A percentile compares a stretch with the other conserved stretches of the same genome.
phyloP scores from a whole-genome alignment of 2,329 filamentous ascomycete genomes.

The Fusarium sp. region DNA sequence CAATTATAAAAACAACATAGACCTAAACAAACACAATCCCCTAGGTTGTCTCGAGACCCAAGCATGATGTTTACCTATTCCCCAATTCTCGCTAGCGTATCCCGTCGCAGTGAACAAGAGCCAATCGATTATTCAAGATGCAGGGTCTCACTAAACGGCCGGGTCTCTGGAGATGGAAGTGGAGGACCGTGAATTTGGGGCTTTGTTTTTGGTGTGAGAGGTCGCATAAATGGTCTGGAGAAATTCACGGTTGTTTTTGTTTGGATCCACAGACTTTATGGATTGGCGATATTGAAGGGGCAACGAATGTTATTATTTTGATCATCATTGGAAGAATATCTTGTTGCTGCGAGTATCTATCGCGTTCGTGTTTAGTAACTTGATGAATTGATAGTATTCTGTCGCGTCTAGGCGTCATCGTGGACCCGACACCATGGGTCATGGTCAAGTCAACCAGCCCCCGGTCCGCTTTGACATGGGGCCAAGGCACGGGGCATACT shows the following conservation, averaged over 20 bases:
- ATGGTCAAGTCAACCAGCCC: not conserved
- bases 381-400: not conserved
- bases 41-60: slow-evolving; percentile 27
- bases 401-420: not conserved
- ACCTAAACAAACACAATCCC: not conserved
- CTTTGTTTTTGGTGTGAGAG: slow-evolving; percentile 25
- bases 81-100: slow-evolving; percentile 54
- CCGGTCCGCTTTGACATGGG: not conserved
- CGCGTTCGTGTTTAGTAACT: not conserved
- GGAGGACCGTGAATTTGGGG: slow-evolving; percentile 41
- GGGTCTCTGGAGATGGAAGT: slow-evolving; percentile 4
- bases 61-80: slow-evolving; percentile 59
- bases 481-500: not conserved
- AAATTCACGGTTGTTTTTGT: slow-evolving; percentile 38
- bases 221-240: slow-evolving; percentile 12
- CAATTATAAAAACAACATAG: not conserved
- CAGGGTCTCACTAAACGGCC: slow-evolving; percentile 42
- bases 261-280: slow-evolving; percentile 21
- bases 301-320: slow-evolving; percentile 19
- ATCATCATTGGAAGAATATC: not conserved
- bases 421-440: not conserved
- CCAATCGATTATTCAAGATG: slow-evolving; percentile 42
- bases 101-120: slow-evolving; percentile 38
- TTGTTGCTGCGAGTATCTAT: not conserved
- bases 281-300: slow-evolving; percentile 36